Conservation (phyloP, 2,329 filamentous ascomycete genomes). For the Epichloe uncinata region DNA sequence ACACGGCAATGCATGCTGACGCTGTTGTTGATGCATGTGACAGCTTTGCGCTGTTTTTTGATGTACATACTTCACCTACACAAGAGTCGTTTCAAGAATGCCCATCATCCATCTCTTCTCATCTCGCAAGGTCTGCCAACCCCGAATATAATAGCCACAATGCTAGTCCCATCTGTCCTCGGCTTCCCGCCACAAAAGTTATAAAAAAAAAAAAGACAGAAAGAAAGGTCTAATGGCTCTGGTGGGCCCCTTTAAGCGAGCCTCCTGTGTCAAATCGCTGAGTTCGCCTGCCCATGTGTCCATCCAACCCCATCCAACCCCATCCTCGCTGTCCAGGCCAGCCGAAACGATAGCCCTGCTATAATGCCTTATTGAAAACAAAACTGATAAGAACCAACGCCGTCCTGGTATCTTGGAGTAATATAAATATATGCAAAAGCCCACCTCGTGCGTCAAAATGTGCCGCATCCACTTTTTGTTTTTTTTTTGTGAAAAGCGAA, state of each 20-base stretch:
- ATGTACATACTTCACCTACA: no score
- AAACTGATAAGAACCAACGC: slow-evolving; percentile 20
- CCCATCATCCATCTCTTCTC: no score
- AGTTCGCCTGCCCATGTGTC: slow-evolving; percentile 1
- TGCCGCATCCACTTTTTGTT: slow-evolving; percentile 3
- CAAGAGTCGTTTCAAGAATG: no score
- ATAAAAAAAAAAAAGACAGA: background rate
- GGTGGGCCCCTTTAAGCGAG: background rate
- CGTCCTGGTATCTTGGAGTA: slow-evolving; percentile 25
- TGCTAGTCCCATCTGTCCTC: no score
- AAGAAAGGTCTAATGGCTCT: background rate
- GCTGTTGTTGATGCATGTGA: no score
- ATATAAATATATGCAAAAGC: slow-evolving; percentile 6
- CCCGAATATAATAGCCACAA: no score
- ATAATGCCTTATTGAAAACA: background rate
- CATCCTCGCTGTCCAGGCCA: background rate
- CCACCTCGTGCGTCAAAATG: background rate
- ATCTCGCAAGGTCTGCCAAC: no score
- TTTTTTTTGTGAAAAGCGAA: slow-evolving; percentile 10
- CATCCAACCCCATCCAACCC: background rate
- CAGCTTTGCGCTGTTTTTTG: no score
- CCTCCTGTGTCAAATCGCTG: background rate
- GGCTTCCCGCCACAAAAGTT: background rate
- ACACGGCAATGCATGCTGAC: no score
- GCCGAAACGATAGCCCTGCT: background rate